phyloP scores from a whole-genome alignment of 2,329 filamentous ascomycete genomes.

The Bipolaris bicolor region DNA sequence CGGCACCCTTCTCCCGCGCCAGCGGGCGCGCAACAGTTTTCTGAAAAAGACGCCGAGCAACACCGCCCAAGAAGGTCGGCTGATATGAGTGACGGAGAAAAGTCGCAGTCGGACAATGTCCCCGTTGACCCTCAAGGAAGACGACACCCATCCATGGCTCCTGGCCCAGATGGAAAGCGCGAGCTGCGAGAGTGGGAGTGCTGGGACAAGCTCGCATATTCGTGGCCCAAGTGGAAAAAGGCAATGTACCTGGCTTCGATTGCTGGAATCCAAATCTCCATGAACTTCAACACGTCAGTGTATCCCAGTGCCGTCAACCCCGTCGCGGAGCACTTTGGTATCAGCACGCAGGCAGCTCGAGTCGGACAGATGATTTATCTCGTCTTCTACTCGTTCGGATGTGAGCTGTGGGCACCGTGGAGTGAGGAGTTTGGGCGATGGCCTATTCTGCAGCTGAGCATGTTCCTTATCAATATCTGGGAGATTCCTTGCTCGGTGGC shows the following conservation, averaged over 20 bases:
- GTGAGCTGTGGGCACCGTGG: conserved; percentile 82
- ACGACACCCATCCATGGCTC: conserved; percentile 17
- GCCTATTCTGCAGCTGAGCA: conserved; percentile 65
- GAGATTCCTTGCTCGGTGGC: conserved; percentile 68
- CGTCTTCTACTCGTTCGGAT: conserved; percentile 80
- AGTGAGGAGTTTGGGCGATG: conserved; percentile 73
- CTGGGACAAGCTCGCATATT: conserved; percentile 56
- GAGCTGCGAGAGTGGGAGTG: conserved; percentile 50
- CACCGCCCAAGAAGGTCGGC: conserved; percentile 6
- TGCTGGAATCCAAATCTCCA: conserved; percentile 60
- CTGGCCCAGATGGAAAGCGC: conserved; percentile 23
- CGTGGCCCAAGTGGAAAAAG: conserved; percentile 57
- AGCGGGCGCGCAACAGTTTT: conserved; percentile 4
- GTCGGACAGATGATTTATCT: conserved; percentile 61
- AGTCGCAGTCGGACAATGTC: conserved; percentile 8
- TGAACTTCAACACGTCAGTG: conserved; percentile 63
- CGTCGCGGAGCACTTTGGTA: conserved; percentile 64
- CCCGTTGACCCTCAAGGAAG: conserved; percentile 15
- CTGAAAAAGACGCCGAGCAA: conserved; percentile 9
- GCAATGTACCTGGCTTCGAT: conserved; percentile 60
- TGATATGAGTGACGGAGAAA: conserved; percentile 22
- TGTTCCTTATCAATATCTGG: conserved; percentile 67
- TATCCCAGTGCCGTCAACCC: conserved; percentile 60
- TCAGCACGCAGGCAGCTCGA: conserved; percentile 35
- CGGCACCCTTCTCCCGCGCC: conserved; percentile 13